Evolutionary conservation across 768 basidiomycete species (phyloP), one percentile per base, ranked within the genome.

Genomic region (Hemileccinum rubropunctum): DNA sequence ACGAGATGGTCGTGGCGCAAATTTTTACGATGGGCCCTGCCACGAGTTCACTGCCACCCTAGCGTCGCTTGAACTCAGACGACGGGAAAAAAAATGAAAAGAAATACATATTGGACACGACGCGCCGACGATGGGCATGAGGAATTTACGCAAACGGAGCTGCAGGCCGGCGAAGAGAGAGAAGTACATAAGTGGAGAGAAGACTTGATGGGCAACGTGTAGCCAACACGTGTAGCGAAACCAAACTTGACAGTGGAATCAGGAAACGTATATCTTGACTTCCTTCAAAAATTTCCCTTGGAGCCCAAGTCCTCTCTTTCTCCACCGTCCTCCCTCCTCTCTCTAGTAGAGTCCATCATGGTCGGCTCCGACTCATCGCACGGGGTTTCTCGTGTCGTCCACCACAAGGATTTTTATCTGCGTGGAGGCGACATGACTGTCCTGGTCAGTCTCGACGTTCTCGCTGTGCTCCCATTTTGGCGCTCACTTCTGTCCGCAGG

Each of bases 341-440:
- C 60, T 15, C 50, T 61, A 4, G 39, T 42, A 43, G 36, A 42
- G 30, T 61, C 55, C 3, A 40, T 66, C 59, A 69, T 68, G 66
- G 54, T 47, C 34, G 45, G 52, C 8, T 41, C 60, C 28, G 64
- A 66, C 20, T 49, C 47, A 4, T 60, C 58, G 2, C 60, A 63
- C 12, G 66, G 66, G 12, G 47, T 68, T 1, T 62, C 64, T 11
- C 66, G 66, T 27, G 63, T 68, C 47, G 64, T 70, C 5, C 67
- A 67, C 33, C 67, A 70, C 62, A 68, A 69, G 44, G 68, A 70
- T 45, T 86, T 79, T 56, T 86, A 84, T 52, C 63, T 88, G 21
- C 68, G 70, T 32, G 76, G 78, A 0, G 85, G 77, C 5, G 84
- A 88, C 62, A 58, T 85, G 18, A 76, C 74, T 18, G 74, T 86